Evolutionary conservation across 129 eudicot genomes (phyloP).

Genomic region (Deinandra increscens): DNA sequence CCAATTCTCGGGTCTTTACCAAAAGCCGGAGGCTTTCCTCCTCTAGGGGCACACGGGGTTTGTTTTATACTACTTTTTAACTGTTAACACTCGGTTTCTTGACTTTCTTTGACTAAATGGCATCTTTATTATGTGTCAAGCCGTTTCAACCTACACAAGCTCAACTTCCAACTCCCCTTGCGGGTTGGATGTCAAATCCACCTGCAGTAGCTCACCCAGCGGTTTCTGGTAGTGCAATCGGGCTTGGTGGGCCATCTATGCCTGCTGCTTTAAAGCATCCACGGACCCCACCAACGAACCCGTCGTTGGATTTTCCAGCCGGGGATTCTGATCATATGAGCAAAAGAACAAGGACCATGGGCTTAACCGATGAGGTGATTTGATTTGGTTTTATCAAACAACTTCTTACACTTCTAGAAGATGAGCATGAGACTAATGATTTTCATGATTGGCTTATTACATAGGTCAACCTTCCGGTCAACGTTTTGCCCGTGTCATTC

Average conservation of each 20-base stretch:
- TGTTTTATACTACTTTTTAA: constrained; percentile 23
- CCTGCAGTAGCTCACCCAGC: constrained; percentile 65
- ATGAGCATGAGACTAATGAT: neutral
- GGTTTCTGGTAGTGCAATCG: constrained; percentile 73
- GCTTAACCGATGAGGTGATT: constrained; percentile 70
- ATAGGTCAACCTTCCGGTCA: constrained; percentile 80
- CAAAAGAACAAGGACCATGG: constrained; percentile 74
- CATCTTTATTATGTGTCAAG: constrained; percentile 31
- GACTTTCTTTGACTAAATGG: constrained; percentile 2
- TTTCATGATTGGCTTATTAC: constrained; percentile 14
- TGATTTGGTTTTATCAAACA: constrained; percentile 3
- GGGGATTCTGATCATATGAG: constrained; percentile 71
- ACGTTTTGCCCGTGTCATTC: constrained; percentile 61
- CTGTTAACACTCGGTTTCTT: constrained; percentile 4
- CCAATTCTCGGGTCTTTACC: constrained; percentile 81
- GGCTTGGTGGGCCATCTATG: constrained; percentile 75
- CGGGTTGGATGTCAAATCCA: constrained; percentile 96
- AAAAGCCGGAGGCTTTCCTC: constrained; percentile 90
- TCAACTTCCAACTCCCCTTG: constrained; percentile 73
- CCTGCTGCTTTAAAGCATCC: constrained; percentile 84
- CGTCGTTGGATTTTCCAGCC: constrained; percentile 73
- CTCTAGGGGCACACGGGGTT: constrained; percentile 90
- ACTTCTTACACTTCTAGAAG: neutral
- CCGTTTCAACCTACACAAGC: constrained; percentile 79
- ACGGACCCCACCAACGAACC: constrained; percentile 69